A percentile compares a stretch with the other conserved stretches of the same genome.
These are phyloP conservation scores for Penicillium malachiteum DNA, from an alignment of 495 filamentous ascomycete species.

Conservation along the genomic window DNA sequence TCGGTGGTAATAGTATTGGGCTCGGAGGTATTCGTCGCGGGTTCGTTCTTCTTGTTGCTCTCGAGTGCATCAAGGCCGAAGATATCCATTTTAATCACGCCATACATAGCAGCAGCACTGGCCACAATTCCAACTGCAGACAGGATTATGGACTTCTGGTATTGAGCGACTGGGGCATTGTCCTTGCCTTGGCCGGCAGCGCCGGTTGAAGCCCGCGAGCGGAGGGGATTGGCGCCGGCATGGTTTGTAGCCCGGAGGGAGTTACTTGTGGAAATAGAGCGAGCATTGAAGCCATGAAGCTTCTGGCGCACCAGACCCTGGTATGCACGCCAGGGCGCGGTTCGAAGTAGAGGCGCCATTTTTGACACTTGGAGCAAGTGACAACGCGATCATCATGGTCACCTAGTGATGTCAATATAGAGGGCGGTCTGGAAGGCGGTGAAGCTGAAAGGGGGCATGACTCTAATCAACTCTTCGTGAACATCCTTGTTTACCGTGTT, in stretches of 20 bases:
- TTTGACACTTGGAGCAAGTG: not conserved
- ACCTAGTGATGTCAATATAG: no score
- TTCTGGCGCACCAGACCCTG: slow-evolving; percentile 33
- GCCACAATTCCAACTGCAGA: slow-evolving; percentile 38
- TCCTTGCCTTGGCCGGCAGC: slow-evolving; percentile 7
- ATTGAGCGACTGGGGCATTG: slow-evolving; percentile 27
- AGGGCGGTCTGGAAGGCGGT: no score
- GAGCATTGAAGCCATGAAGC: slow-evolving; percentile 14
- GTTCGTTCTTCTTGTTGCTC: not conserved
- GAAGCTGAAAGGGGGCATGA: no score
- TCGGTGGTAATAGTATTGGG: not conserved
- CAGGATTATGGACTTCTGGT: slow-evolving; percentile 31
- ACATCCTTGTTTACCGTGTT: no score
- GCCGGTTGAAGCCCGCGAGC: slow-evolving; percentile 10
- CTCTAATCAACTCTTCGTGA: no score
- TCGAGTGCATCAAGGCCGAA: slow-evolving; percentile 33
- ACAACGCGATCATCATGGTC: no score
- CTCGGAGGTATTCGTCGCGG: not conserved
- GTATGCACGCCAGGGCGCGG: slow-evolving; percentile 34
- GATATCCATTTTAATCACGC: slow-evolving; percentile 40
- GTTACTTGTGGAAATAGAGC: slow-evolving; percentile 29
- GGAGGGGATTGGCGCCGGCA: slow-evolving; percentile 30
- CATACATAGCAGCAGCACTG: slow-evolving; percentile 40
- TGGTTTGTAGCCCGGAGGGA: slow-evolving; percentile 25
- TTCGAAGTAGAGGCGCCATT: slow-evolving; percentile 27